A percentile compares a stretch with the other conserved stretches of the same genome.
Conservation (phyloP, 176 grass and related monocot species). For the Eragrostis curvula region DNA sequence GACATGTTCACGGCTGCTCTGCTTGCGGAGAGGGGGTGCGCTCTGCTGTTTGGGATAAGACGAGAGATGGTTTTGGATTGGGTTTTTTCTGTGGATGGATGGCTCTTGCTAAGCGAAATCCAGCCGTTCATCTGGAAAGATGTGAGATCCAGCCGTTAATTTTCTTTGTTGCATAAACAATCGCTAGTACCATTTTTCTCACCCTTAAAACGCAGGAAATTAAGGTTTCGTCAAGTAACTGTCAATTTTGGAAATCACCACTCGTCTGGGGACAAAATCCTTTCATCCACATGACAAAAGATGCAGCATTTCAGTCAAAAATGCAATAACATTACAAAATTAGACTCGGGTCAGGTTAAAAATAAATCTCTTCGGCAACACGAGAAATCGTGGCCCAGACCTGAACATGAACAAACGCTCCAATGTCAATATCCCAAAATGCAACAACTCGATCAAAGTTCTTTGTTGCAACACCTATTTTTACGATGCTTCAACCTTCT, state of each 20-base stretch:
- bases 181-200: too few species aligned
- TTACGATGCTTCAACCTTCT: too few species aligned
- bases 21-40: background rate
- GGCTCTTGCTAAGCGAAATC: background rate
- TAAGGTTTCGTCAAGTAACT: too few species aligned
- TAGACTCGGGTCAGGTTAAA: background rate
- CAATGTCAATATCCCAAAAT: too few species aligned
- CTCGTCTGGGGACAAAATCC: too few species aligned
- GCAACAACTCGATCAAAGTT: background rate
- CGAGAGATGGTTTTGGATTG: slow-evolving; percentile 21
- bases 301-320: too few species aligned
- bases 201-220: too few species aligned
- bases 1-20: slow-evolving; percentile 18
- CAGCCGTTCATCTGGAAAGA: background rate
- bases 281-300: too few species aligned
- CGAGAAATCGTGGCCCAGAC: background rate
- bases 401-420: background rate
- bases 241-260: too few species aligned
- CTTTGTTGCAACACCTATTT: too few species aligned
- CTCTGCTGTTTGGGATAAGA: slow-evolving; percentile 40
- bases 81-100: background rate
- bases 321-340: too few species aligned
- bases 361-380: background rate
- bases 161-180: too few species aligned
- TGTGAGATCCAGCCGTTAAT: background rate